Percentiles rank a stretch among this genome's conserved stretches.
phyloP scores from a whole-genome alignment of 192 early-diverging fungal genomes.

The Coemansia sp. region DNA sequence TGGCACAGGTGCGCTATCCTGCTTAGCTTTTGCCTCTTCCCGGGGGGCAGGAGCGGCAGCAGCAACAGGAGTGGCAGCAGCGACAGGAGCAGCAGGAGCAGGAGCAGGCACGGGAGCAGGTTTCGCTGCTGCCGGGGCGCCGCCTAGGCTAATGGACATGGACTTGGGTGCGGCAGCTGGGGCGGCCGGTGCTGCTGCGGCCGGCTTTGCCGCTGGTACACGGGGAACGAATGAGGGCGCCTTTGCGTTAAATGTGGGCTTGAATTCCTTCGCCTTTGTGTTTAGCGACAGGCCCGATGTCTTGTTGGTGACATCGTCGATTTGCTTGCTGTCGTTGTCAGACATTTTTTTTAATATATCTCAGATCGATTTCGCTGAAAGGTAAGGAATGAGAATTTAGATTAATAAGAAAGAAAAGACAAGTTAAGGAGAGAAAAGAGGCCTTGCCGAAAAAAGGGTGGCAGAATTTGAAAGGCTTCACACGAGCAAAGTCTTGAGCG shows the following conservation, averaged over 20 bases:
- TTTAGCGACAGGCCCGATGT: slow-evolving; percentile 60
- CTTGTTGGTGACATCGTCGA: slow-evolving; percentile 58
- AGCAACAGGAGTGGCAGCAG: slow-evolving; percentile 2
- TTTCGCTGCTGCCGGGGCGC: slow-evolving; percentile 29
- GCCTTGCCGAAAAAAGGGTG: background rate
- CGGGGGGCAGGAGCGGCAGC: slow-evolving; percentile 24
- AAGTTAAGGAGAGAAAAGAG: slow-evolving; percentile 1
- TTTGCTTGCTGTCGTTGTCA: slow-evolving; percentile 25
- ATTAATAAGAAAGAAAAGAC: slow-evolving; percentile 12
- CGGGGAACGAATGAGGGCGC: slow-evolving; percentile 72
- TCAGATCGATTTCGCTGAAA: background rate
- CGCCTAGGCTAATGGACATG: slow-evolving; percentile 34
- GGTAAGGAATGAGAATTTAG: background rate
- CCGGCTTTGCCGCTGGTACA: slow-evolving; percentile 51
- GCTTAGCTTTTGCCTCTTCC: slow-evolving; percentile 24
- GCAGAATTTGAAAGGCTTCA: background rate
- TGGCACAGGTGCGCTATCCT: slow-evolving; percentile 11
- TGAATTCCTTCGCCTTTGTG: slow-evolving; percentile 67
- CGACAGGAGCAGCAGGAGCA: slow-evolving; percentile 28
- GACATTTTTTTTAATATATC: slow-evolving; percentile 29
- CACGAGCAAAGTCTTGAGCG: background rate
- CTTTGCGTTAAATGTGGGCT: slow-evolving; percentile 68
- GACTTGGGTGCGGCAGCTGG: slow-evolving; percentile 18
- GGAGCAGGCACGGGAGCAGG: slow-evolving; percentile 32
- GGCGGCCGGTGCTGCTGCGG: slow-evolving; percentile 24